Evolutionary conservation across 2,329 filamentous ascomycete species (phyloP).

Genomic region (Byssothecium circinans): DNA sequence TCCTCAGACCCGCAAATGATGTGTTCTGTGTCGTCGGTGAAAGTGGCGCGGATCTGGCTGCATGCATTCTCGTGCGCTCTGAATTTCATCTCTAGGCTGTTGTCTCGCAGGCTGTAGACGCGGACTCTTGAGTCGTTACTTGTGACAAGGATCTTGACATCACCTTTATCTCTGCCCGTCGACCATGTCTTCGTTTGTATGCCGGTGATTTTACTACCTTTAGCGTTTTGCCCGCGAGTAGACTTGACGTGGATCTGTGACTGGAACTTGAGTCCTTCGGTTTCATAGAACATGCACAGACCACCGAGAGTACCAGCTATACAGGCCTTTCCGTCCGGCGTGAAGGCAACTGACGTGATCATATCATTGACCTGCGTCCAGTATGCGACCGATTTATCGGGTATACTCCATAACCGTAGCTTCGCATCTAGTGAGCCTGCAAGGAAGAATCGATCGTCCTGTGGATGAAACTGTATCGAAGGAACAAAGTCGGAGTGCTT

Average conservation of each 20-base stretch:
- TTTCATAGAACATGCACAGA: conserved; percentile 87
- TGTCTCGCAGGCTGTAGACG: conserved; percentile 85
- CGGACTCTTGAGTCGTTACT: conserved; percentile 94
- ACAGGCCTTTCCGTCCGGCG: conserved; percentile 84
- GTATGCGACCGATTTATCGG: conserved; percentile 90
- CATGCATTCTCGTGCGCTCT: conserved; percentile 87
- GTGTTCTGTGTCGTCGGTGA: conserved; percentile 83
- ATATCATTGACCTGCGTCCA: conserved; percentile 77
- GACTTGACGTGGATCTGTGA: conserved; percentile 93
- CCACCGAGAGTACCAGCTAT: conserved; percentile 88
- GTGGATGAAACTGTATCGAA: conserved; percentile 90
- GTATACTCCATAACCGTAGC: conserved; percentile 91
- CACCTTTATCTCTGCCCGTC: conserved; percentile 59
- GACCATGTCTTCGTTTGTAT: conserved; percentile 74
- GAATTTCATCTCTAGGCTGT: conserved; percentile 83
- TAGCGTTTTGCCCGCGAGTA: conserved; percentile 87
- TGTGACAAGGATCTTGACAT: conserved; percentile 83
- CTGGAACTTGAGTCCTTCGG: conserved; percentile 80
- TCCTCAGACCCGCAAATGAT: conserved; percentile 95
- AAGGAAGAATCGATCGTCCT: conserved; percentile 94
- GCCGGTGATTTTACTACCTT: conserved; percentile 95
- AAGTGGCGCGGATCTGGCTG: conserved; percentile 86
- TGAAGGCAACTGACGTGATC: conserved; percentile 91
- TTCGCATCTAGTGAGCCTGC: conserved; percentile 90
- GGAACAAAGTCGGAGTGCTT: conserved; percentile 95